Evolutionary conservation across 768 basidiomycete species (phyloP), one percentile per base, ranked within the genome.

Genomic region (Tylopilus sp.): DNA sequence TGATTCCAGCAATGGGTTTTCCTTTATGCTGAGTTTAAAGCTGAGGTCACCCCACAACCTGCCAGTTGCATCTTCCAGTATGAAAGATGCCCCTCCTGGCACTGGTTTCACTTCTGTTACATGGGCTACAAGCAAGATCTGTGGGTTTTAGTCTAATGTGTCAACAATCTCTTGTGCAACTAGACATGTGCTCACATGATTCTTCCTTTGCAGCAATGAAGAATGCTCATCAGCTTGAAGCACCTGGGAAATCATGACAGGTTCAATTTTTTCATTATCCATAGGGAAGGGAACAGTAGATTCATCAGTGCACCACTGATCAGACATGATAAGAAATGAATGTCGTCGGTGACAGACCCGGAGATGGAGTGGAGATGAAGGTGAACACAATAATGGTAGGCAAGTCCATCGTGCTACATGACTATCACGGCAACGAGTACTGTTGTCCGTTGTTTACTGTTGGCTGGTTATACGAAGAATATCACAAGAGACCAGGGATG

Each of bases 211-310:
- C 36, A 83, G 73, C 8, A 62, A 59, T 60, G 79, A 77, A 33
- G 74, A 72, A 0, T 72, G 71, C 36, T 73, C 73, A 1, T 69
- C 60, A 48, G 77, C 80, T n/a, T 66, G 57, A 25, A 71, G 57
- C 17, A 84, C 51, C 58, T 86, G 85, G 25, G 72, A 73, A 26
- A 86, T 73, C 7, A 81, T 85, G 3, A 80, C 71, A 1, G 85
- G 82, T 35, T 78, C 71, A 1, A 47, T 41, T 0, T 52, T 2
- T 12, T 25, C 9, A 13, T 45, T 20, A 47, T 25, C 26, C 13
- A 44, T 30, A 17, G 51, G 40, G 25, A 52, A 35, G 13, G 46
- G 35, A 18, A 35, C 10, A 23, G 56, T 44, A 6, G 42, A 41
- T 23, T 50, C 57, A 15, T 59, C 52, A 18, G 18, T 3, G 21